Evolutionary conservation across 2,329 filamentous ascomycete genomes (phyloP).

Genomic region (Trichophyton mentagrophytes): DNA sequence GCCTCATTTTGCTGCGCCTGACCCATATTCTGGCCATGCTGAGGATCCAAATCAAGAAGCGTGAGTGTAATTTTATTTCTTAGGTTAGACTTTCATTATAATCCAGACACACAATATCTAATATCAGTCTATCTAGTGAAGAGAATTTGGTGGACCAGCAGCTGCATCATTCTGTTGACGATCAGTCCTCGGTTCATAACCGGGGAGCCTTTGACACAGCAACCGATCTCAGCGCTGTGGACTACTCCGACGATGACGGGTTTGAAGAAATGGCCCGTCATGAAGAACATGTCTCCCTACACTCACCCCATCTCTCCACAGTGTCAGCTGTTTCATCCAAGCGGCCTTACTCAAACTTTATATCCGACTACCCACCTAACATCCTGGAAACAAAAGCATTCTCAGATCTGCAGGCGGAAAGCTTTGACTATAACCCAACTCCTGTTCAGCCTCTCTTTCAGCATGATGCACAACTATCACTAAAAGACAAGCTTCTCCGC

Average conservation of each 20-base stretch:
- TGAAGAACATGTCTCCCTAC: conserved; percentile 1
- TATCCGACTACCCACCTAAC: conserved; percentile 38
- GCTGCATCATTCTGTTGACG: not conserved
- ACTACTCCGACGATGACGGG: conserved; percentile 10
- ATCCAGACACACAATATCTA: not conserved
- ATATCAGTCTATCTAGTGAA: not conserved
- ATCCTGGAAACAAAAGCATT: conserved; percentile 36
- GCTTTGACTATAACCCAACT: conserved; percentile 35
- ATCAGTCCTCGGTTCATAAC: not conserved
- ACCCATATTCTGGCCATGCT: not conserved
- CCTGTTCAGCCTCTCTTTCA: conserved; percentile 16
- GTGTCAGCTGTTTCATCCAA: conserved; percentile 19
- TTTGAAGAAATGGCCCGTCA: conserved; percentile 3
- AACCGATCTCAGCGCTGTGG: conserved; percentile 14
- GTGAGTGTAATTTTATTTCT: not conserved
- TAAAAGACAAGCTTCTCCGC: conserved; percentile 27
- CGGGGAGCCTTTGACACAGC: conserved; percentile 13
- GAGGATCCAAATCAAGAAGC: not conserved
- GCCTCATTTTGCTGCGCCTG: conserved; percentile 13
- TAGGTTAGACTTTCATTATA: not conserved
- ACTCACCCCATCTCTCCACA: conserved; percentile 18
- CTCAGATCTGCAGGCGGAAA: conserved; percentile 36
- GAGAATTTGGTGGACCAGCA: not conserved
- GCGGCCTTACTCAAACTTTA: conserved; percentile 21
- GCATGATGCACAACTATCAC: conserved; percentile 16